A percentile compares a stretch with the other conserved stretches of the same genome.
Conservation (phyloP, 2,329 filamentous ascomycete species). For the Claviceps digitariae region DNA sequence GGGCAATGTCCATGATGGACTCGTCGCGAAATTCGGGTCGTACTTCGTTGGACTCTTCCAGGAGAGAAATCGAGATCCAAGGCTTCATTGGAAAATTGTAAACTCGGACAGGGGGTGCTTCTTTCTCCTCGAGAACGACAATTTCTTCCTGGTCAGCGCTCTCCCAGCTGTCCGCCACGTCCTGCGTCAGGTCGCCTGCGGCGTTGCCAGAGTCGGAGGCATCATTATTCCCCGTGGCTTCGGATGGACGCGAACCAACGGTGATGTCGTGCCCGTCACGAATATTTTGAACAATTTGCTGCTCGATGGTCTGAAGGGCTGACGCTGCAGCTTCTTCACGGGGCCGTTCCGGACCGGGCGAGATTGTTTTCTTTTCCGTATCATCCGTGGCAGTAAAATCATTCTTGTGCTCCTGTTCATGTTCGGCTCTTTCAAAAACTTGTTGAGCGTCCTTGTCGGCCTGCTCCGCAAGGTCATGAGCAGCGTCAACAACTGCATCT, state of each 20-base stretch:
- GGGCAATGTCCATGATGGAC: slow-evolving; percentile 79
- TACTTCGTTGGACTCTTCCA: slow-evolving; percentile 39
- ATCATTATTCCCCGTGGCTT: slow-evolving; percentile 30
- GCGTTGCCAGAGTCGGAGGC: slow-evolving; percentile 35
- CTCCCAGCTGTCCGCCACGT: slow-evolving; percentile 81
- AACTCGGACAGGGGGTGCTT: slow-evolving; percentile 56
- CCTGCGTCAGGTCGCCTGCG: slow-evolving; percentile 41
- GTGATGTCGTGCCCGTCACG: slow-evolving; percentile 39
- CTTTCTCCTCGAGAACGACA: slow-evolving; percentile 51
- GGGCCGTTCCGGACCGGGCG: slow-evolving; percentile 19
- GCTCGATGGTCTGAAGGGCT: slow-evolving; percentile 7
- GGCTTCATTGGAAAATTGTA: slow-evolving; percentile 96
- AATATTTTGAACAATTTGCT: slow-evolving; percentile 18
- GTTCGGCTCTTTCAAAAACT: slow-evolving; percentile 44
- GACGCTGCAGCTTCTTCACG: neutral
- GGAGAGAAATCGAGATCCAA: slow-evolving; percentile 78
- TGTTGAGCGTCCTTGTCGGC: slow-evolving; percentile 46
- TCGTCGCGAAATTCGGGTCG: slow-evolving; percentile 60
- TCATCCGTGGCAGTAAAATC: slow-evolving; percentile 28
- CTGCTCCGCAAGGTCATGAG: slow-evolving; percentile 47
- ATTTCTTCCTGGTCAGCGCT: slow-evolving; percentile 64
- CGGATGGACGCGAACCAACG: slow-evolving; percentile 27
- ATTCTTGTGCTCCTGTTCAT: slow-evolving; percentile 17
- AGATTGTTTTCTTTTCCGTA: slow-evolving; percentile 9
- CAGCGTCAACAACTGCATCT: slow-evolving; percentile 59